Evolutionary conservation across 2,329 filamentous ascomycete genomes (phyloP), one percentile per base, ranked within the genome.

Genomic region (Colletotrichum truncatum): DNA sequence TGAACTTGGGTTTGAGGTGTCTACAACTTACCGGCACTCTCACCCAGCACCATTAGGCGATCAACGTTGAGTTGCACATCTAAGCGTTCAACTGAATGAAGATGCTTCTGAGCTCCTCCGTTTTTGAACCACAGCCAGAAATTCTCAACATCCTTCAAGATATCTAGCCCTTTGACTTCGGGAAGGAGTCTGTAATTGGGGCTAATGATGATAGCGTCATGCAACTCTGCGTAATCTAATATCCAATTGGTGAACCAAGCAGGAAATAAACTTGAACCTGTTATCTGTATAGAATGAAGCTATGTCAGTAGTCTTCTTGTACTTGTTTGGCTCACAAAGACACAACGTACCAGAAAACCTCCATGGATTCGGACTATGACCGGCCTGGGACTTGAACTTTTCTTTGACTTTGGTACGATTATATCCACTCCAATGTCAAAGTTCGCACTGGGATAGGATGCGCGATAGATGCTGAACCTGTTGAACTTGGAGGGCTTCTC

Each of bases 181-280:
- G 51, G 51, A 18, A 55, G 51, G 4, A 55, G 36, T 10, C 36
- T 23, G 23, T 55, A 55, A 28, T 55, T 16, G 23, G 51, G 51
- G 23, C 51, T 55, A 14, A 55, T 14, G 12, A 55, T 43, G 16
- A 55, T 10, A 7, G 51, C 51, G 9, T 23, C 14, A 16, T 55
- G 51, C 4, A 41, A 12, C 36, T 55, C 51, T 14, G 51, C 51
- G 34, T 39, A 55, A n/a, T 55, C 36, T 21, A 55, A 34, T n/a
- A 55, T 55, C 51, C 51, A 55, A 21, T 18, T 55, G 25, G 51
- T 39, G 36, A 55, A 55, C 51, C 51, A 55, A 18, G 51, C 51
- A 3, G 51, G 51, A 16, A 55, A 55, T 21, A 55, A 14, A 14
- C 51, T 55, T 14, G 51, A 55, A n/a, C 51, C 51, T 4, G 51